A percentile compares a stretch with the other conserved stretches of the same genome.
Evolutionary conservation across 208 protist genomes (phyloP).

Genomic region (Wallacemonas collosoma): DNA sequence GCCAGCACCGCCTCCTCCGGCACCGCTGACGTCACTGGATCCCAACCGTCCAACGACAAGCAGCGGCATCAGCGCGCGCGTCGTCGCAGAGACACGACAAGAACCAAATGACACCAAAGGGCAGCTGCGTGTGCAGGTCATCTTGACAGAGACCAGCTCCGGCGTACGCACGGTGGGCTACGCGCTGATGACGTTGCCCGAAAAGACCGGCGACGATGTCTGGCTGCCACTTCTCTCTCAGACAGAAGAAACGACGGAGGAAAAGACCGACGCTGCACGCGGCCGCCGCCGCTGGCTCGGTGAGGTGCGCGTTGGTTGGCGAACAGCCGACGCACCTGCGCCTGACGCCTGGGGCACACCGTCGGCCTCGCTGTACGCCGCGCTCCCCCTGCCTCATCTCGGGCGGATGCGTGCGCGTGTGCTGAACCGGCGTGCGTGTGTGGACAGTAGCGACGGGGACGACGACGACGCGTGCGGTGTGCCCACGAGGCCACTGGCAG

Average conservation of each 20-base stretch:
- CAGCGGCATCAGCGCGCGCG: no score
- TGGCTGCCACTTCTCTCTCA: constrained; percentile 3
- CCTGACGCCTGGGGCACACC: no score
- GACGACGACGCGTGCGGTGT: neutral
- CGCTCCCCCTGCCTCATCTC: neutral
- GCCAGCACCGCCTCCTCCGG: no score
- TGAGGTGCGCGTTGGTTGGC: constrained; percentile 1
- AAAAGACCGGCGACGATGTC: neutral
- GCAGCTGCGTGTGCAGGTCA: constrained; percentile 13
- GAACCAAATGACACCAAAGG: no score
- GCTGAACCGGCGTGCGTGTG: neutral
- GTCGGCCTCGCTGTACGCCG: neutral
- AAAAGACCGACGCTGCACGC: neutral
- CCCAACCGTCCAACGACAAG: no score
- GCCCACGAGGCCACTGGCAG: neutral
- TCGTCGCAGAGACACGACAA: no score
- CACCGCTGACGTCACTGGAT: no score
- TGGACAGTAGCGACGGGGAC: neutral
- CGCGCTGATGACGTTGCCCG: constrained; percentile 1
- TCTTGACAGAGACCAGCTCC: neutral
- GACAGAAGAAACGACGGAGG: neutral
- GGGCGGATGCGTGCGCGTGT: neutral
- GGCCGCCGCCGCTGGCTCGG: neutral
- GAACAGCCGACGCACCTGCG: neutral
- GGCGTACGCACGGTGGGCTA: neutral